Evolutionary conservation across 2,329 filamentous ascomycete species (phyloP).

Genomic region (Neoscytalidium dimidiatum): DNA sequence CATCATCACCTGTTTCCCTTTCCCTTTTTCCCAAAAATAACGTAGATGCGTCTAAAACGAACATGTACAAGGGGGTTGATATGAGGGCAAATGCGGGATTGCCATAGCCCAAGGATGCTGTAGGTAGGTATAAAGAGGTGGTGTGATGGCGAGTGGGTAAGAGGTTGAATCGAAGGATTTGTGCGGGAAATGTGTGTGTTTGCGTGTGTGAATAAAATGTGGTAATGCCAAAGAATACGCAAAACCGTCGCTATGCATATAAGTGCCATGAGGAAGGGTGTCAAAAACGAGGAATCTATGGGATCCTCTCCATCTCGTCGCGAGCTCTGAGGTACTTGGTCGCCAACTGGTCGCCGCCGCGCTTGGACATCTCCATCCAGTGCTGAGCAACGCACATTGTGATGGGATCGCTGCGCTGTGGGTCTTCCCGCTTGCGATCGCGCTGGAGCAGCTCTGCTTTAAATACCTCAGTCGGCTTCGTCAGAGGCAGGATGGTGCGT

Average conservation of each 20-base stretch:
- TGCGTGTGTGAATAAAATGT: constrained; percentile 12
- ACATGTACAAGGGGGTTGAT: constrained; percentile 7
- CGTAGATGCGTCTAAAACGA: constrained; percentile 11
- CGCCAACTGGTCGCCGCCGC: constrained; percentile 83
- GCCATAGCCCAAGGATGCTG: neutral
- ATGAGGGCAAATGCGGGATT: neutral
- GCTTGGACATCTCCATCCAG: constrained; percentile 91
- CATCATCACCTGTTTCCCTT: constrained; percentile 11
- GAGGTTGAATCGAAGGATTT: constrained; percentile 1
- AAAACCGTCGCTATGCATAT: constrained; percentile 14
- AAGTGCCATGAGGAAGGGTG: neutral
- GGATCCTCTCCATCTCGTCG: constrained; percentile 62
- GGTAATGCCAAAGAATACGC: constrained; percentile 8
- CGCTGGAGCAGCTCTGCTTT: constrained; percentile 79
- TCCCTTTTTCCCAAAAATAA: constrained; percentile 2
- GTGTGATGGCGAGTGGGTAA: neutral
- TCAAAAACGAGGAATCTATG: constrained; percentile 35
- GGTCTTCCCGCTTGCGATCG: constrained; percentile 57
- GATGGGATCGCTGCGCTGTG: constrained; percentile 73
- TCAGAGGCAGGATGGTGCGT: constrained; percentile 79
- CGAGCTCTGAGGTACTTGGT: constrained; percentile 77
- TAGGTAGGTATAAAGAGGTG: neutral
- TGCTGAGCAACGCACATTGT: constrained; percentile 94
- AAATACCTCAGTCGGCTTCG: constrained; percentile 84
- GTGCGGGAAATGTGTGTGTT: neutral